Conservation (phyloP, 2,329 filamentous ascomycete genomes). For the Arthrobotrys sinensis region DNA sequence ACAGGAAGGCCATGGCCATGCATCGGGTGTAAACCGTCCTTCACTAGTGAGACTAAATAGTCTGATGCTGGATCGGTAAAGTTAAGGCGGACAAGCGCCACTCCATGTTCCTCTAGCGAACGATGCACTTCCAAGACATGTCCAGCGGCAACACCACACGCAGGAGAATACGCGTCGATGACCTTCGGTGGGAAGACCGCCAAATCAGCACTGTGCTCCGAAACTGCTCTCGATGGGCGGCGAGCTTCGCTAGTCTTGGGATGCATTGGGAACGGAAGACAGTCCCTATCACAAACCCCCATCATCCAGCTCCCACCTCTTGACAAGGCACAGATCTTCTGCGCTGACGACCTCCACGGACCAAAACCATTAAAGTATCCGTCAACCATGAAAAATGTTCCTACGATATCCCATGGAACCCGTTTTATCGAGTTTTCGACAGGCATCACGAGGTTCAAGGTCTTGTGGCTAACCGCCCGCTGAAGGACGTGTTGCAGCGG, state of each 20-base stretch:
- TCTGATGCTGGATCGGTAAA: conserved; percentile 62
- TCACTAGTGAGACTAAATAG: conserved; percentile 62
- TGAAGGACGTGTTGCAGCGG: conserved; percentile 56
- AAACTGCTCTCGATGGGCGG: conserved; percentile 21
- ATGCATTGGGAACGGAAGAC: conserved; percentile 46
- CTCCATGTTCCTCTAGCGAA: conserved; percentile 60
- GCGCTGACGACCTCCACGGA: conserved; percentile 58
- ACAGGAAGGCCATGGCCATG: conserved; percentile 63
- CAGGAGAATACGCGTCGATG: conserved; percentile 36
- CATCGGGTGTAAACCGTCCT: conserved; percentile 45
- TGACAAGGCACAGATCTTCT: conserved; percentile 61
- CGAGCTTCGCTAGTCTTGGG: conserved; percentile 21
- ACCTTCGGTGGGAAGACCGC: conserved; percentile 37
- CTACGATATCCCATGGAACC: conserved; percentile 60
- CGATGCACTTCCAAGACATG: conserved; percentile 53
- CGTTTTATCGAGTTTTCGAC: not conserved
- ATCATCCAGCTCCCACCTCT: conserved; percentile 55
- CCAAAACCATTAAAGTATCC: conserved; percentile 52
- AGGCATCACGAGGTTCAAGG: conserved; percentile 36
- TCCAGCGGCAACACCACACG: conserved; percentile 9
- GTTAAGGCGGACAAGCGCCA: conserved; percentile 61
- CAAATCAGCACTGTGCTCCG: conserved; percentile 34
- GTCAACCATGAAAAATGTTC: conserved; percentile 62
- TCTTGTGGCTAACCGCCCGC: conserved; percentile 56
- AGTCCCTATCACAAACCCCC: conserved; percentile 34